Base-by-base conservation (phyloP, 2,329 filamentous ascomycete genomes). In the Diaporthe australafricana region DNA sequence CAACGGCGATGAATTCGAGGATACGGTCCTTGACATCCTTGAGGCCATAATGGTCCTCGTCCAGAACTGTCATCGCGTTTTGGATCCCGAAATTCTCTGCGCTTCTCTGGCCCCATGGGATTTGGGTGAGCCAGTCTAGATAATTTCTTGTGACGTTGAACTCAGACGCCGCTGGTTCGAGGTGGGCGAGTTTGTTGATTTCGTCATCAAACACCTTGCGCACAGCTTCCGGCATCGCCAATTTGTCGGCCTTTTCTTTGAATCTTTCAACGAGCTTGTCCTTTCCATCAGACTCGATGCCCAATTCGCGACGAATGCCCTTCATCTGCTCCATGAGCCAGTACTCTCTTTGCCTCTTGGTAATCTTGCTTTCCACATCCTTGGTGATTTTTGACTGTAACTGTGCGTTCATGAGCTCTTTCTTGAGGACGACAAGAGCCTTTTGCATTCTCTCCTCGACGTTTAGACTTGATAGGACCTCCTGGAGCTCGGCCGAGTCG, bases 261-360 rank as follows among this genome's bases (percentile, higher is more conserved):
- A 99, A 99, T 81, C 94, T 97, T 81, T 98, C 96, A 1, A 99
- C 94, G 16, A 99, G 87, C 84, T 98, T 98, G 79, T 99, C 96
- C 83, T 98, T 99, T 75, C 97, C 96, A 79, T 99, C 96, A 7
- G 94, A 97, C 81, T 99, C 97, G 68, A 99, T 94, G 27, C 97
- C 96, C 62, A 99, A 90, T 83, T 99, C 96, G 72, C 96, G 90
- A 72, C 94, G 93, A 79, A 99, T 99, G 32, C 95, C 96, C 86
- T 98, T 98, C 95, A 99, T 98, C 82, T 99, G 97, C 83, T 99
- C 96, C 94, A 98, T 97, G 57, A 99, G 86, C 94, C 95, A 98
- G 84, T 98, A 99, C 80, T 99, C 96, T 67, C 96, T 91, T 81
- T 99, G 96, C 38, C 96, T 92, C 84, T 99, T 98, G 77, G 95